These are phyloP conservation scores for Fusarium solani-melongenae DNA, from an alignment of 2,329 filamentous ascomycete species.

Conservation along the genomic window DNA sequence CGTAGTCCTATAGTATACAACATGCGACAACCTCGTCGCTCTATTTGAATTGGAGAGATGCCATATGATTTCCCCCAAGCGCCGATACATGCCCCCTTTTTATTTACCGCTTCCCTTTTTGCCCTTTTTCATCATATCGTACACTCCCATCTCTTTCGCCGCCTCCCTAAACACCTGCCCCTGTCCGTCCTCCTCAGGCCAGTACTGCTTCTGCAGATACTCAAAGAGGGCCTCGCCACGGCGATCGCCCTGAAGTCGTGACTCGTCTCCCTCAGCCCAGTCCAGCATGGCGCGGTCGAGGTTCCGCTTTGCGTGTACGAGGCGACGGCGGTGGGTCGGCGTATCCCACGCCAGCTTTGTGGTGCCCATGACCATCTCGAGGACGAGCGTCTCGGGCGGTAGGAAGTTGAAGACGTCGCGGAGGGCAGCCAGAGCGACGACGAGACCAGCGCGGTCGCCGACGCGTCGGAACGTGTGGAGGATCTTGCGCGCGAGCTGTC, in stretches of 20 bases:
- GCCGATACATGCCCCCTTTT: slow-evolving; percentile 1
- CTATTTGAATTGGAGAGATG: slow-evolving; percentile 13
- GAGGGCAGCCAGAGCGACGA: slow-evolving; percentile 58
- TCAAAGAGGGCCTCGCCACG: slow-evolving; percentile 55
- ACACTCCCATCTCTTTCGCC: slow-evolving; percentile 58
- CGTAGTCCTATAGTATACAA: slow-evolving; percentile 12
- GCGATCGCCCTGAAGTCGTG: slow-evolving; percentile 50
- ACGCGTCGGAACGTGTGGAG: slow-evolving; percentile 63
- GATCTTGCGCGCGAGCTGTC: slow-evolving; percentile 60
- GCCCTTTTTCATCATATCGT: slow-evolving; percentile 45
- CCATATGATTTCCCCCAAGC: not conserved
- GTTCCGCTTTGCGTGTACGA: slow-evolving; percentile 55
- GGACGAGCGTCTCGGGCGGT: slow-evolving; percentile 57
- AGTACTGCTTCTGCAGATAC: slow-evolving; percentile 54
- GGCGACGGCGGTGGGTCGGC: slow-evolving; percentile 51
- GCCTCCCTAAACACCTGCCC: slow-evolving; percentile 46
- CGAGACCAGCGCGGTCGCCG: slow-evolving; percentile 56
- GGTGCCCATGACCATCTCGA: slow-evolving; percentile 60
- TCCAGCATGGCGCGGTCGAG: slow-evolving; percentile 54
- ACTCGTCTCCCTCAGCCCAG: slow-evolving; percentile 44
- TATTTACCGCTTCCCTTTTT: slow-evolving; percentile 24
- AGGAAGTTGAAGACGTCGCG: slow-evolving; percentile 56
- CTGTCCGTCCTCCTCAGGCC: slow-evolving; percentile 44
- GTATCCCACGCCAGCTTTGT: slow-evolving; percentile 58
- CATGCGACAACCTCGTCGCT: slow-evolving; percentile 11